Evolutionary conservation across 495 filamentous ascomycete genomes (phyloP).

Genomic region (Aspergillus affinis): DNA sequence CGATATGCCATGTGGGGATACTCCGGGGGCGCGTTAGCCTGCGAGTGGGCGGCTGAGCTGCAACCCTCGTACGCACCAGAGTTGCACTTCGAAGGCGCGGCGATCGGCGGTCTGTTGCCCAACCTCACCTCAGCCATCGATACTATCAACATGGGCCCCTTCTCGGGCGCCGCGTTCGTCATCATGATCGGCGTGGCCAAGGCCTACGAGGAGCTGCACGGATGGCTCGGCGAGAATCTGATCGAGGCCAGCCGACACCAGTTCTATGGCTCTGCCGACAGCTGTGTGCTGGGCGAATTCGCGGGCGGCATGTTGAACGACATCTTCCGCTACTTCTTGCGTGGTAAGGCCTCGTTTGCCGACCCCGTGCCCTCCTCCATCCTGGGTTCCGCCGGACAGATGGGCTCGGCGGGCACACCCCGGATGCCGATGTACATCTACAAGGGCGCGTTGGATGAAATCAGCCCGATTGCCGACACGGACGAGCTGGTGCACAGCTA

Average conservation of each 20-base stretch:
- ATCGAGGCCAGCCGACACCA: neutral
- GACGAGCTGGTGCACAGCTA: conserved; percentile 39
- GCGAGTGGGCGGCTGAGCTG: conserved; percentile 47
- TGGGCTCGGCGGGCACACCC: conserved; percentile 20
- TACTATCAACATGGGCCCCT: conserved; percentile 13
- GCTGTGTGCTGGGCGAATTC: neutral
- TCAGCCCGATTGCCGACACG: conserved; percentile 34
- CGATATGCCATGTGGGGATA: conserved; percentile 49
- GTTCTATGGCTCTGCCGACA: neutral
- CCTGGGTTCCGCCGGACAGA: conserved; percentile 1
- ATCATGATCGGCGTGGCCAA: conserved; percentile 17
- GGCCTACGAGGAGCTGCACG: conserved; percentile 17
- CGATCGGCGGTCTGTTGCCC: conserved; percentile 41
- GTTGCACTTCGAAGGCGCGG: conserved; percentile 40
- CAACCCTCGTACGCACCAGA: conserved; percentile 51
- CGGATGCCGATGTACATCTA: conserved; percentile 47
- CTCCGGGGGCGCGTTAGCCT: conserved; percentile 50
- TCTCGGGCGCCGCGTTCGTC: conserved; percentile 15
- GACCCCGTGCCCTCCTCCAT: neutral
- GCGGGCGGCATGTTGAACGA: neutral
- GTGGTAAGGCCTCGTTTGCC: neutral
- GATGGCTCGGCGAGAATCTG: conserved; percentile 7
- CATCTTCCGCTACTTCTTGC: conserved; percentile 1
- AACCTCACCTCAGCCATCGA: conserved; percentile 18
- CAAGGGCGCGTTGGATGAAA: conserved; percentile 46